phyloP scores from a whole-genome alignment of 352 stramenopile genomes.

The Pythium pyrilobum region DNA sequence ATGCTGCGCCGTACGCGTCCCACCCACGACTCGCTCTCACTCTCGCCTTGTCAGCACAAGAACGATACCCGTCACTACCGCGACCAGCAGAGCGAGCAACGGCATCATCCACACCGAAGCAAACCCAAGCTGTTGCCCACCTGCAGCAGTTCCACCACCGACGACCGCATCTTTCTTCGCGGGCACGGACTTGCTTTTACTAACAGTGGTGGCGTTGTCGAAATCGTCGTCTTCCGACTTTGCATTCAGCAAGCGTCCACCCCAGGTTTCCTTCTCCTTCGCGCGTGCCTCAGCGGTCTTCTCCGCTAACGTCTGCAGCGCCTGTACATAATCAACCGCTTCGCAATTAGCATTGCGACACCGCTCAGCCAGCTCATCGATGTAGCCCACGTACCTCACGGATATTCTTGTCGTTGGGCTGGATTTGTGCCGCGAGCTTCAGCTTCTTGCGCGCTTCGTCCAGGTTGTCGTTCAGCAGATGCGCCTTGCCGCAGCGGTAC shows the following conservation, averaged over 20 bases:
- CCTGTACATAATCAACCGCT: conserved; percentile 2
- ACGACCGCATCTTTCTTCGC: not conserved
- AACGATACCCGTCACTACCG: conserved; percentile 16
- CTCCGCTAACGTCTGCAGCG: conserved; percentile 38
- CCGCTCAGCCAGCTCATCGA: too few species aligned
- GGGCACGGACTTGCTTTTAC: not conserved
- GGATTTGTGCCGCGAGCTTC: conserved; percentile 46
- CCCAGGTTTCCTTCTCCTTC: conserved; percentile 70
- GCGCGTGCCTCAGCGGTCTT: conserved; percentile 46
- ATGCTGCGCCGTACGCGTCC: conserved; percentile 9
- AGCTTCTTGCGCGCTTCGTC: conserved; percentile 57
- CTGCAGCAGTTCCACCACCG: not conserved
- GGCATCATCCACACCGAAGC: conserved; percentile 6
- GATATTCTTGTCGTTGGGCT: conserved; percentile 69
- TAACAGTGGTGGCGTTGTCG: not conserved
- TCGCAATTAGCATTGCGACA: not conserved
- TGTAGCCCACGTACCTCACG: conserved; percentile 33
- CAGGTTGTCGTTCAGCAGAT: conserved; percentile 52
- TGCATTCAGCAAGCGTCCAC: conserved; percentile 41
- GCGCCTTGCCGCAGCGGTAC: conserved; percentile 65
- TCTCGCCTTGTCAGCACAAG: conserved; percentile 16
- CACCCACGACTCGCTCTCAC: conserved; percentile 3
- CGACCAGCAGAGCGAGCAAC: conserved; percentile 7
- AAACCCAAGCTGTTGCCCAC: conserved; percentile 4
- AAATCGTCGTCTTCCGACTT: conserved; percentile 13